These are phyloP conservation scores for Chlorella vulgaris DNA, from an alignment of 139 green algal species.

Conservation along the genomic window DNA sequence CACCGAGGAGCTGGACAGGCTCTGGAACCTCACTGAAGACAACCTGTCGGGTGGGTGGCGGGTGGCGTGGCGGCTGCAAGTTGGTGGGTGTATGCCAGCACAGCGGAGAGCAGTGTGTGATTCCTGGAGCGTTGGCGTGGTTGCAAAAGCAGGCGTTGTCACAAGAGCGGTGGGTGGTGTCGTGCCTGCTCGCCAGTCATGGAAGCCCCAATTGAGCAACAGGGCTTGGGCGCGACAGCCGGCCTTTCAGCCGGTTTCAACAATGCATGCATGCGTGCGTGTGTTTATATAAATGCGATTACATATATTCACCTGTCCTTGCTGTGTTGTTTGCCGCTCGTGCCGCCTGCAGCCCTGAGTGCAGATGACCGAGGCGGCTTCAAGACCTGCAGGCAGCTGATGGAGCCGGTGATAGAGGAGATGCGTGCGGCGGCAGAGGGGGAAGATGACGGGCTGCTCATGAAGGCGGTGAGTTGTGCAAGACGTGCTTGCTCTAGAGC, in stretches of 20 bases:
- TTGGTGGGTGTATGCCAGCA: no score
- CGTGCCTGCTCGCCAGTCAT: no score
- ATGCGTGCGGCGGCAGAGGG: slow-evolving; percentile 43
- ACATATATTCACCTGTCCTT: neutral
- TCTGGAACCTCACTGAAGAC: slow-evolving; percentile 59
- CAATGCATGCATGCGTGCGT: neutral
- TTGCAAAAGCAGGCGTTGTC: no score
- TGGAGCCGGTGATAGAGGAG: slow-evolving; percentile 55
- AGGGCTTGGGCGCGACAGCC: no score
- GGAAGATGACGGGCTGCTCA: slow-evolving; percentile 41
- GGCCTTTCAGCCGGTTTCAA: no score
- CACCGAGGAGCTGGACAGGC: slow-evolving; percentile 46
- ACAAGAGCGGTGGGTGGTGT: no score
- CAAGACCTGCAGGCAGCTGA: slow-evolving; percentile 49
- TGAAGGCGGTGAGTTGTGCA: slow-evolving; percentile 25
- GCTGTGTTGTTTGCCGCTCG: neutral
- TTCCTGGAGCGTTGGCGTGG: no score
- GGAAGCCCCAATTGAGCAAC: no score
- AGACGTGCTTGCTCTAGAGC: no score
- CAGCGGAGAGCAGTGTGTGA: no score
- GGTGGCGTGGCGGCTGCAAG: neutral
- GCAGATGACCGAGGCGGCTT: slow-evolving; percentile 48
- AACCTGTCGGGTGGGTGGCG: slow-evolving; percentile 41
- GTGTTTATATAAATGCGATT: neutral
- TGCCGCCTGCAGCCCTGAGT: slow-evolving; percentile 17